A percentile compares a stretch with the other conserved stretches of the same genome.
Evolutionary conservation across 2,329 filamentous ascomycete genomes (phyloP).

Genomic region (Aspergillus fructus): DNA sequence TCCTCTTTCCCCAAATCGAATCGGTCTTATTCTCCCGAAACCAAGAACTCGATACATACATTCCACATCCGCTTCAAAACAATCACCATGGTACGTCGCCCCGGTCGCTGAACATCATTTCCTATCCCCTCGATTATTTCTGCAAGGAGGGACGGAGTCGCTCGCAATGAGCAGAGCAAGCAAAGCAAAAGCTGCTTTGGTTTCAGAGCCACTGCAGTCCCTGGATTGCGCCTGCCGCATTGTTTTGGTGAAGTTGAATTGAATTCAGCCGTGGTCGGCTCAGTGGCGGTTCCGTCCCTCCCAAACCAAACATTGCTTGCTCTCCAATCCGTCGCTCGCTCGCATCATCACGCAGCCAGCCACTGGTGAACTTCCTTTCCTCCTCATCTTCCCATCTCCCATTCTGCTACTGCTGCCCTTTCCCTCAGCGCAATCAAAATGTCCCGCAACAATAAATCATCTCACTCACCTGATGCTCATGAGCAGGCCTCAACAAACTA

Average conservation of each 20-base stretch:
- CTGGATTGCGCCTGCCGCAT: background rate
- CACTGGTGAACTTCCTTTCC: background rate
- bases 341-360: conserved; percentile 6
- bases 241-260: conserved; percentile 1
- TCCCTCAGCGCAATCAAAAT: conserved; percentile 6
- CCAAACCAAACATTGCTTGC: background rate
- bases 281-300: conserved; percentile 6
- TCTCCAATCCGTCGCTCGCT: conserved; percentile 11
- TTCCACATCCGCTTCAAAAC: conserved; percentile 8
- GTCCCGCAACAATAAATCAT: conserved; percentile 7
- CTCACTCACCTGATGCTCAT: conserved; percentile 23
- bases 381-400: conserved; percentile 13
- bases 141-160: background rate
- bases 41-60: background rate
- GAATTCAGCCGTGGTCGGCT: conserved; percentile 3
- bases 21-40: background rate
- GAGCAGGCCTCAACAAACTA: conserved; percentile 85
- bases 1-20: background rate
- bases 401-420: conserved; percentile 4
- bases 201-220: background rate
- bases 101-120: background rate
- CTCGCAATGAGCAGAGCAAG: background rate
- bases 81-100: conserved; percentile 15
- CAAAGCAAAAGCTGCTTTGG: background rate
- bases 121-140: conserved; percentile 1